A percentile compares a stretch with the other conserved stretches of the same genome.
Evolutionary conservation across 2,329 filamentous ascomycete genomes (phyloP).

Genomic region (Aspergillus fructus): DNA sequence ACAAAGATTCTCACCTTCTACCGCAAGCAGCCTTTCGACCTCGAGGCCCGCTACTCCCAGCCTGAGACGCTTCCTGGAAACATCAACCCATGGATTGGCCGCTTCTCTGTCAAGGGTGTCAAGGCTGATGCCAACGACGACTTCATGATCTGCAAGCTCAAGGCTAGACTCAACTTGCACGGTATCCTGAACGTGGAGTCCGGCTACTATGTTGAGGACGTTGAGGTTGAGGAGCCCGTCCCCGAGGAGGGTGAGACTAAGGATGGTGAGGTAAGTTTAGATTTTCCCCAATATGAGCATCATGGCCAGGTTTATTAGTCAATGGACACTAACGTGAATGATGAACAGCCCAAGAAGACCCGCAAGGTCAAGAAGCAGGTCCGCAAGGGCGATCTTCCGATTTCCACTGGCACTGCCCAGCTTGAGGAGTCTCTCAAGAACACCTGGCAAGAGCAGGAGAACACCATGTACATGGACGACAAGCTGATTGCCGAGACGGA

Average conservation of each 20-base stretch:
- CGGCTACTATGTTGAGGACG: slow-evolving; percentile 96
- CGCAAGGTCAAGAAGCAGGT: slow-evolving; percentile 99
- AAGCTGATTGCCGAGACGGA: slow-evolving; percentile 98
- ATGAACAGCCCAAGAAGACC: slow-evolving; percentile 74
- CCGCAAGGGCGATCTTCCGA: slow-evolving; percentile 90
- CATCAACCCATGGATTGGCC: slow-evolving; percentile 90
- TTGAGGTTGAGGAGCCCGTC: slow-evolving; percentile 92
- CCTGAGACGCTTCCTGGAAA: slow-evolving; percentile 85
- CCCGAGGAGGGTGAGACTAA: slow-evolving; percentile 63
- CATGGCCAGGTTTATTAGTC: slow-evolving; percentile 53
- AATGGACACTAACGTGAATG: slow-evolving; percentile 76
- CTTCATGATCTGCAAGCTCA: slow-evolving; percentile 99
- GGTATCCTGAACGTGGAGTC: slow-evolving; percentile 95
- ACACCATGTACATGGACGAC: slow-evolving; percentile 93
- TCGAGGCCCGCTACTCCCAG: slow-evolving; percentile 91
- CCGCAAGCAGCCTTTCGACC: slow-evolving; percentile 93
- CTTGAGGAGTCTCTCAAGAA: slow-evolving; percentile 70
- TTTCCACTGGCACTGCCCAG: slow-evolving; percentile 78
- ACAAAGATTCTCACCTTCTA: slow-evolving; percentile 99
- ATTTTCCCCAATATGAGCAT: not conserved
- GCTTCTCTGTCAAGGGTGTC: slow-evolving; percentile 97
- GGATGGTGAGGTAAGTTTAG: slow-evolving; percentile 48
- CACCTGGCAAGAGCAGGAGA: slow-evolving; percentile 75
- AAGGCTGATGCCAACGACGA: slow-evolving; percentile 91
- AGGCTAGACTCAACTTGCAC: slow-evolving; percentile 94